Percentiles rank a stretch among this genome's conserved stretches.
These are phyloP conservation scores for Ricinus communis DNA, from an alignment of 345 rosid genomes.

Conservation along the genomic window DNA sequence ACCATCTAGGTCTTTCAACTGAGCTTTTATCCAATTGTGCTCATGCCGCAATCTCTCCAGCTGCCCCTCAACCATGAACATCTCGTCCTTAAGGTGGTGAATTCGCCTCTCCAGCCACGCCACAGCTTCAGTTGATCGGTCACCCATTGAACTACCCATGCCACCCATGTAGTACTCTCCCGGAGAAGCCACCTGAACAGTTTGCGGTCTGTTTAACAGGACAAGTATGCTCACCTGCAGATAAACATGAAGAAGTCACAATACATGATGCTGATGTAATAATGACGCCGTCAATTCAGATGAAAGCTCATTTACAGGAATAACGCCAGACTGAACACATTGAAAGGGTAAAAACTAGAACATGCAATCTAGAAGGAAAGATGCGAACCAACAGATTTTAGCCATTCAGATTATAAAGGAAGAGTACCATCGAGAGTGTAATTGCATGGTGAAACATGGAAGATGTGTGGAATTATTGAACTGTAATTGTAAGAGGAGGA, in stretches of 20 bases:
- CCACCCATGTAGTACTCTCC: constrained; percentile 33
- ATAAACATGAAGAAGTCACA: not conserved
- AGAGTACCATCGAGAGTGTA: too few species aligned
- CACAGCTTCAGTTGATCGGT: constrained; percentile 44
- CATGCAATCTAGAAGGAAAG: too few species aligned
- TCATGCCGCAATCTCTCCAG: constrained; percentile 70
- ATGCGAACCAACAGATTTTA: too few species aligned
- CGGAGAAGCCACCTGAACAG: constrained; percentile 39
- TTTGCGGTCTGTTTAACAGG: constrained; percentile 63
- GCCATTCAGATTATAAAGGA: too few species aligned
- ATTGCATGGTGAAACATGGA: not conserved
- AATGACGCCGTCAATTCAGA: not conserved
- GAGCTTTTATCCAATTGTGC: constrained; percentile 53
- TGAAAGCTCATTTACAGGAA: not conserved
- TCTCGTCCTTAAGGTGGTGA: constrained; percentile 72
- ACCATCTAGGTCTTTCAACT: constrained; percentile 47
- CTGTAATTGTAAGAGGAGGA: not conserved
- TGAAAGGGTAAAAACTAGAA: not conserved
- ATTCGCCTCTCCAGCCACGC: constrained; percentile 73
- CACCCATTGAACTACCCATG: constrained; percentile 25
- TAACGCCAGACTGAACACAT: too few species aligned
- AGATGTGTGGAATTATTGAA: not conserved
- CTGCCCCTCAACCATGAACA: constrained; percentile 71
- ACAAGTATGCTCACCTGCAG: constrained; percentile 74
- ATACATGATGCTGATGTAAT: not conserved